phyloP scores from a whole-genome alignment of 345 rosid genomes.

The Trapa incisa region DNA sequence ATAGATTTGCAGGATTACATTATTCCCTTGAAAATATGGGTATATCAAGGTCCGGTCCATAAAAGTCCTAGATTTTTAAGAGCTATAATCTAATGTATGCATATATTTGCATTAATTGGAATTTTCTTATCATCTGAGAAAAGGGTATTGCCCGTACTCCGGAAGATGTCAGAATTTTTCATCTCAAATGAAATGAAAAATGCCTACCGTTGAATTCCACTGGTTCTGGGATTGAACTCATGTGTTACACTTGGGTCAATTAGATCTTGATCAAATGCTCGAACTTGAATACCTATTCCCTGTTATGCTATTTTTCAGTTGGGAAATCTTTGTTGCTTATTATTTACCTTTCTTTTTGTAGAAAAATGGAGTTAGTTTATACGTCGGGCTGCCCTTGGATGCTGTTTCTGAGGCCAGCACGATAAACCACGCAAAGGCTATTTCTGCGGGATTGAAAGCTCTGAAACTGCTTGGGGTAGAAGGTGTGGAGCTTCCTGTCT shows the following conservation, averaged over 20 bases:
- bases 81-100: too few relatives aligned
- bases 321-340: neutral
- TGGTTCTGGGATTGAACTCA: too few relatives aligned
- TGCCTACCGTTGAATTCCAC: too few relatives aligned
- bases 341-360: conserved; percentile 15
- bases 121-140: too few relatives aligned
- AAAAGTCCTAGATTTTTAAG: too few relatives aligned
- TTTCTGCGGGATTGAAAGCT: conserved; percentile 72
- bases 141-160: too few relatives aligned
- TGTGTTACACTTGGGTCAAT: neutral
- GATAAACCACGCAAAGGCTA: conserved; percentile 62
- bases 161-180: neutral
- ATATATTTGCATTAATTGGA: too few relatives aligned
- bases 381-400: conserved; percentile 82
- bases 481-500: conserved; percentile 82
- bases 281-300: neutral
- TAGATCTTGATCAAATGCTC: neutral
- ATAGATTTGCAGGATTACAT: neutral
- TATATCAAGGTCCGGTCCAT: too few relatives aligned
- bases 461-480: conserved; percentile 73
- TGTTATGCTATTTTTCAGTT: too few relatives aligned
- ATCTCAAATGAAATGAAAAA: neutral
- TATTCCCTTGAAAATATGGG: too few relatives aligned
- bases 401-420: conserved; percentile 45
- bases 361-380: conserved; percentile 45